Conservation (phyloP, 352 stramenopile species). For the Phytophthora chlamydospora region DNA sequence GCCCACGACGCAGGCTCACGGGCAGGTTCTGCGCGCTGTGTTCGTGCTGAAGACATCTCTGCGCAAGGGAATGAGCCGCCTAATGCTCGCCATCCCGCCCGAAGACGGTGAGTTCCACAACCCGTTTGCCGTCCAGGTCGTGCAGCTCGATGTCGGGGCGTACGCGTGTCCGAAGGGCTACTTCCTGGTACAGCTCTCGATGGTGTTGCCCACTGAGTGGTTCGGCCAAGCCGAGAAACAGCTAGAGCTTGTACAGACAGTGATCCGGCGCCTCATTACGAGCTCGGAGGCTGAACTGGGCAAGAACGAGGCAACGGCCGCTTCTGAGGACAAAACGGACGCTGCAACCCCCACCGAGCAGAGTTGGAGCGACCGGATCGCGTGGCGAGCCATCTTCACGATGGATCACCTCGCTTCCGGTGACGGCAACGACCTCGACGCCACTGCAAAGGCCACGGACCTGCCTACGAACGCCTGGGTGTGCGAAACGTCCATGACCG, state of each 20-base stretch:
- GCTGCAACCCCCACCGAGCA: background rate
- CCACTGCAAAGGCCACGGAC: slow-evolving; percentile 22
- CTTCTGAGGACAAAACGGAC: background rate
- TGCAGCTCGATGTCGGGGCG: slow-evolving; percentile 73
- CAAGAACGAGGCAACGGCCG: slow-evolving; percentile 5
- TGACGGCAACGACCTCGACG: slow-evolving; percentile 10
- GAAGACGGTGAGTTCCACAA: slow-evolving; percentile 60
- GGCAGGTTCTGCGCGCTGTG: slow-evolving; percentile 60
- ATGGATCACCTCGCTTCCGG: slow-evolving; percentile 52
- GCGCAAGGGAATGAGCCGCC: slow-evolving; percentile 45
- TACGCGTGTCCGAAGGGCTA: slow-evolving; percentile 67
- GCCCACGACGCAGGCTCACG: slow-evolving; percentile 20
- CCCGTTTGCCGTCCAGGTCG: slow-evolving; percentile 65
- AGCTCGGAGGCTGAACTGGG: slow-evolving; percentile 27
- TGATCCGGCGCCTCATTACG: slow-evolving; percentile 40
- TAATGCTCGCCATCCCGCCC: slow-evolving; percentile 75
- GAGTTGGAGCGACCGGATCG: slow-evolving; percentile 39
- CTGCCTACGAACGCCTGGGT: slow-evolving; percentile 56
- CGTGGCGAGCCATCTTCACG: slow-evolving; percentile 69
- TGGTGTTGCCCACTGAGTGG: slow-evolving; percentile 52
- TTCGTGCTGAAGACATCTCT: slow-evolving; percentile 59
- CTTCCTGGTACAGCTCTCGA: slow-evolving; percentile 74
- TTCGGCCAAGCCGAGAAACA: slow-evolving; percentile 42
- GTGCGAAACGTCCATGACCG: slow-evolving; percentile 46
- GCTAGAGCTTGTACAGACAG: slow-evolving; percentile 38